phyloP scores from a whole-genome alignment of 2,329 filamentous ascomycete genomes.

The Microsporum ferrugineum region DNA sequence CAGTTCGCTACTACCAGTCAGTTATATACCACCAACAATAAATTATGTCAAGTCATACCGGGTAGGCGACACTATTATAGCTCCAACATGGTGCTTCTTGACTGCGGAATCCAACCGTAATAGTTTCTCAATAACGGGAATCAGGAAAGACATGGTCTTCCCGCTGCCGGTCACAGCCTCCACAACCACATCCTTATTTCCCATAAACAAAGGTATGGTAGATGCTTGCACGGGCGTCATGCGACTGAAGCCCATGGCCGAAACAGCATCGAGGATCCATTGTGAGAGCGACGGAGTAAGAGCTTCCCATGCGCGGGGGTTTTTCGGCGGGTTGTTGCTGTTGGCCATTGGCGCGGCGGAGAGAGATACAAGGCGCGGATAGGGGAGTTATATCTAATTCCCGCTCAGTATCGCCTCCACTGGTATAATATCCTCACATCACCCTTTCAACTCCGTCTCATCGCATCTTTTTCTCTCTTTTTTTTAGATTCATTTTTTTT shows the following conservation, averaged over 20 bases:
- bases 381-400: background rate
- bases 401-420: background rate
- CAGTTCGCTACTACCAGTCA: constrained; percentile 52
- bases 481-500: background rate
- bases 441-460: background rate
- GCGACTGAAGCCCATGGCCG: constrained; percentile 70
- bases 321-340: constrained; percentile 35
- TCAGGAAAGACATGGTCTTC: constrained; percentile 76
- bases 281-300: constrained; percentile 59
- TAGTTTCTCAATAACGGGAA: constrained; percentile 73
- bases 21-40: constrained; percentile 1
- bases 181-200: constrained; percentile 84
- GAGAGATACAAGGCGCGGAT: background rate
- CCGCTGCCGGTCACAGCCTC: constrained; percentile 87
- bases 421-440: background rate
- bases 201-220: constrained; percentile 75
- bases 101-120: constrained; percentile 68
- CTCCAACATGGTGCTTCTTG: constrained; percentile 80
- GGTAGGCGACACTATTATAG: constrained; percentile 85
- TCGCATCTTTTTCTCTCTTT: background rate
- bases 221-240: constrained; percentile 95
- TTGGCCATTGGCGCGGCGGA: constrained; percentile 13
- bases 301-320: constrained; percentile 53
- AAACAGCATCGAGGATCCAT: constrained; percentile 79
- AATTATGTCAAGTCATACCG: constrained; percentile 26